Evolutionary conservation across 805 yeast genomes (phyloP).

Genomic region (Pichia kluyveri): DNA sequence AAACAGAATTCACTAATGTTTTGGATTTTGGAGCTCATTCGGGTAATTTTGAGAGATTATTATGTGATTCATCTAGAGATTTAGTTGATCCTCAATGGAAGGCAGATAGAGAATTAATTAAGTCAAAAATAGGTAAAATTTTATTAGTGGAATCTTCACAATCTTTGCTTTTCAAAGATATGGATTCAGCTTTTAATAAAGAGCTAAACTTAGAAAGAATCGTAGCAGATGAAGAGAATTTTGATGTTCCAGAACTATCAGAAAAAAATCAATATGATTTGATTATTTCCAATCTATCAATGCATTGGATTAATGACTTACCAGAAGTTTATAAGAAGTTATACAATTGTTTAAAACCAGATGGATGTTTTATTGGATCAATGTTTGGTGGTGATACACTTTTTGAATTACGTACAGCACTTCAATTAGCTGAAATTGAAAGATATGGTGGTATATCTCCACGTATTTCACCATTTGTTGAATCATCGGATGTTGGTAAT

Average conservation of each 20-base stretch:
- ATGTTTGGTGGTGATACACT: conserved; percentile 80
- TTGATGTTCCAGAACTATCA: conserved; percentile 33
- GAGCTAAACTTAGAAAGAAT: conserved; percentile 39
- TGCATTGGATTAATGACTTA: conserved; percentile 86
- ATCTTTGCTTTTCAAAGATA: conserved; percentile 45
- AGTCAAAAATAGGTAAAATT: conserved; percentile 41
- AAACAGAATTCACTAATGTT: conserved; percentile 49
- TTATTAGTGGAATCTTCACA: conserved; percentile 61
- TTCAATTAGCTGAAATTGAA: conserved; percentile 78
- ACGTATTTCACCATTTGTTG: conserved; percentile 72
- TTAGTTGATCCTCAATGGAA: conserved; percentile 31
- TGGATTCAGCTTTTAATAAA: conserved; percentile 33
- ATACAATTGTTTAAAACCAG: conserved; percentile 57
- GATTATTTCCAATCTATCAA: conserved; percentile 58
- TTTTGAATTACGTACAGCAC: conserved; percentile 70
- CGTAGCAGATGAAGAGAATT: conserved; percentile 61
- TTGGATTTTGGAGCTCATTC: conserved; percentile 69
- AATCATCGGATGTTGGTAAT: conserved; percentile 66
- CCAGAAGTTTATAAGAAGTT: conserved; percentile 53
- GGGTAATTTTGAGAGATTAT: conserved; percentile 40
- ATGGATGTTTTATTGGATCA: conserved; percentile 74
- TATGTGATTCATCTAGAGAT: conserved; percentile 30
- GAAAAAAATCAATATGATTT: conserved; percentile 47
- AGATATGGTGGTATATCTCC: conserved; percentile 75
- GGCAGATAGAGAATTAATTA: conserved; percentile 46